Percentiles rank a stretch among this genome's conserved stretches.
phyloP scores from a whole-genome alignment of 2,329 filamentous ascomycete species.

The Colletotrichum navitas region DNA sequence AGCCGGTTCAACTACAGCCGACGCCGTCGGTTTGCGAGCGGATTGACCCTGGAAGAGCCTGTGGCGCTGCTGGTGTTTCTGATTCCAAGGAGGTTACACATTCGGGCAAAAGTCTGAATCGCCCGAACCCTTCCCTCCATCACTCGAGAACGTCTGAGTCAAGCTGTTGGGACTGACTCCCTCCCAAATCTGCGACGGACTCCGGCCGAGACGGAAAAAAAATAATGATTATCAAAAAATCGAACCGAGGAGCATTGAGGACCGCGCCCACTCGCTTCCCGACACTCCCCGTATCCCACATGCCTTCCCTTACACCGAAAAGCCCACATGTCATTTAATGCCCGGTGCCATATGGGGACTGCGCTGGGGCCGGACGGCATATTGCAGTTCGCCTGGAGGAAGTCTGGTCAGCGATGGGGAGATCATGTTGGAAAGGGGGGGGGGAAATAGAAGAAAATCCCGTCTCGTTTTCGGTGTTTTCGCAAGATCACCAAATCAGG shows the following conservation, averaged over 20 bases:
- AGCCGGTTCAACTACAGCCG: not conserved
- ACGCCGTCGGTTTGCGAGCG: not conserved
- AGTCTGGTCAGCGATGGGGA: not conserved
- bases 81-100: not conserved
- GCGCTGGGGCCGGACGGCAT: conserved; percentile 8
- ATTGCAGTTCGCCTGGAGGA: conserved; percentile 1
- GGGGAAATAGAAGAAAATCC: not conserved
- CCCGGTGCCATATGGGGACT: conserved; percentile 36
- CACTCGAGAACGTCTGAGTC: not conserved
- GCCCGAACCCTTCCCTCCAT: not conserved
- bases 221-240: no score
- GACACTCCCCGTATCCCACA: conserved; percentile 48
- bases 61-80: conserved; percentile 4
- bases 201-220: not conserved
- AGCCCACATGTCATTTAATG: conserved; percentile 44
- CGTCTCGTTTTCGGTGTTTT: not conserved
- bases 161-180: not conserved
- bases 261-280: conserved; percentile 46
- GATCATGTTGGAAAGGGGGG: no score
- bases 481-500: not conserved
- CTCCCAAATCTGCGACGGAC: not conserved
- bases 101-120: not conserved
- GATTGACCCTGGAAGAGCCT: not conserved
- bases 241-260: conserved; percentile 43
- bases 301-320: conserved; percentile 47